Evolutionary conservation across 148 eudicot species (phyloP).

Genomic region (Nepenthes gracilis): DNA sequence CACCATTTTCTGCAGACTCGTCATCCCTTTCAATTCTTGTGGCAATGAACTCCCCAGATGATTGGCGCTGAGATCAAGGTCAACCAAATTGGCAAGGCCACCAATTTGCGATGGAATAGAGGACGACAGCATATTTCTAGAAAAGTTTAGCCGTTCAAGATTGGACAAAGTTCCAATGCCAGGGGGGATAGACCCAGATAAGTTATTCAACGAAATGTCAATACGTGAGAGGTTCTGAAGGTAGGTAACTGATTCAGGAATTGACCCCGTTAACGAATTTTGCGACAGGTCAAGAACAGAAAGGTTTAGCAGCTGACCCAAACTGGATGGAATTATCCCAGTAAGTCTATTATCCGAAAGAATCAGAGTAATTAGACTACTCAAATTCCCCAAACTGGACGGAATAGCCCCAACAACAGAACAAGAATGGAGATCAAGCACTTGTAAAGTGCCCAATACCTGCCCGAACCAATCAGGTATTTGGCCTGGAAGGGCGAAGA

Average conservation of each 20-base stretch:
- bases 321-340: slow-evolving; percentile 52
- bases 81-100: slow-evolving; percentile 53
- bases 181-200: slow-evolving; percentile 55
- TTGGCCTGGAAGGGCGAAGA: slow-evolving; percentile 49
- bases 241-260: slow-evolving; percentile 40
- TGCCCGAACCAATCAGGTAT: slow-evolving; percentile 84
- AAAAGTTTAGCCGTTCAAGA: slow-evolving; percentile 56
- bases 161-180: slow-evolving; percentile 44
- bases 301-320: slow-evolving; percentile 46
- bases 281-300: slow-evolving; percentile 66
- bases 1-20: slow-evolving; percentile 42
- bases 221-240: slow-evolving; percentile 49
- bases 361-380: slow-evolving; percentile 25
- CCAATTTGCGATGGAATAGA: slow-evolving; percentile 73
- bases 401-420: slow-evolving; percentile 52
- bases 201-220: slow-evolving; percentile 56
- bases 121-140: slow-evolving; percentile 46
- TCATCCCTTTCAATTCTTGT: slow-evolving; percentile 48
- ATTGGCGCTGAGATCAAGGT: slow-evolving; percentile 79
- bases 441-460: slow-evolving; percentile 28
- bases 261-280: slow-evolving; percentile 46
- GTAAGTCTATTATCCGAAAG: slow-evolving; percentile 45
- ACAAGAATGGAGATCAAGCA: slow-evolving; percentile 64
- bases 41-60: slow-evolving; percentile 40
- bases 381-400: slow-evolving; percentile 54